Evolutionary conservation across 2,329 filamentous ascomycete genomes (phyloP), one percentile per base, ranked within the genome.

Genomic region (Fusarium xylarioides): DNA sequence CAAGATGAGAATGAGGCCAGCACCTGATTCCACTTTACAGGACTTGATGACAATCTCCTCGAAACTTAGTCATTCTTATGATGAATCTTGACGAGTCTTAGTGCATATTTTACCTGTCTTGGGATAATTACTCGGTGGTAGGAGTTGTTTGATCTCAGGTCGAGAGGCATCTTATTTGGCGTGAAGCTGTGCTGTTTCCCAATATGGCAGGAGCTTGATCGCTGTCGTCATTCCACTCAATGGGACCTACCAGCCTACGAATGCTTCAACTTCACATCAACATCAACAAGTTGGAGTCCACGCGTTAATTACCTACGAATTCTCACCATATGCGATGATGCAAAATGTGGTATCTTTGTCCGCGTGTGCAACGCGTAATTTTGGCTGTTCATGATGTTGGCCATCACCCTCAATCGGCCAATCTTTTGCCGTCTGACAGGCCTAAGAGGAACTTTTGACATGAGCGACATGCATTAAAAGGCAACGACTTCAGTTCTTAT

Each of bases 391-490:
- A 62, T 15, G 32, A 46, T 42, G 50, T 16, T 35, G 26, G 26
- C 28, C 28, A 57, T 28, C 52, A 19, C 18, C 11, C 28, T 44
- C 30, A 26, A 19, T 67, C 65, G 65, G 65, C 23, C n/a, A n/a
- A 68, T 67, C 21, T 16, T 68, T 68, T 38, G 42, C 47, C 65
- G 50, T 62, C 63, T 68, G 47, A 68, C 65, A 63, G 35, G 26
- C 26, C 23, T 7, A 21, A 8, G 9, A 43, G 15, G 53, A 37
- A 49, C 30, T 54, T 53, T 40, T 40, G 44, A 50, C 23, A 15
- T 47, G n/a, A 23, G 19, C 38, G 26, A 37, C 19, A 34, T 23
- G 32, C 35, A 66, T 52, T 52, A 46, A 32, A 50, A 28, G 32
- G 28, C 47, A 32, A 12, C 30, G 16, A 18, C 18, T 8, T 40